phyloP scores from a whole-genome alignment of 345 rosid genomes.

The Litchi chinensis region DNA sequence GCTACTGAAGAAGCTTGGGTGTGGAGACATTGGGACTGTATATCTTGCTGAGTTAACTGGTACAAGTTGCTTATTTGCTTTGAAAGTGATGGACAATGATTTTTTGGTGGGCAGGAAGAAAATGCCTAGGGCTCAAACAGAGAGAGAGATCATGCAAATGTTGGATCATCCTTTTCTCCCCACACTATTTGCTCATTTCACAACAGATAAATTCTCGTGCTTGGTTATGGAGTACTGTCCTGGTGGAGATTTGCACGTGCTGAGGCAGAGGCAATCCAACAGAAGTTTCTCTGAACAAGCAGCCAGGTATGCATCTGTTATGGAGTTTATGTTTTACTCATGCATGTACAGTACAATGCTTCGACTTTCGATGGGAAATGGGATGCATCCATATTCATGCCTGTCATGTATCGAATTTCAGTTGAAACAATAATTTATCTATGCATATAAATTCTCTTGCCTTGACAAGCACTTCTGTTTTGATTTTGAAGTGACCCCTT shows the following conservation, averaged over 20 bases:
- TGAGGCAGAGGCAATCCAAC: conserved; percentile 68
- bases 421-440: too few relatives aligned
- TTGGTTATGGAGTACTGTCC: conserved; percentile 86
- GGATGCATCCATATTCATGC: background rate
- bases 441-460: background rate
- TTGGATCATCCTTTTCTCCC: conserved; percentile 89
- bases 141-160: conserved; percentile 76
- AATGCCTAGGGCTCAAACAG: conserved; percentile 71
- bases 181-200: conserved; percentile 64
- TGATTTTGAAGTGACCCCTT: background rate
- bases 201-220: conserved; percentile 66
- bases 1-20: conserved; percentile 68
- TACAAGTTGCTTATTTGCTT: conserved; percentile 62
- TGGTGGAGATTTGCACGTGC: conserved; percentile 78
- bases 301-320: conserved; percentile 44
- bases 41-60: conserved; percentile 71
- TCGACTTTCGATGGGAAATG: background rate
- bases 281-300: conserved; percentile 74
- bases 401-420: background rate
- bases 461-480: background rate
- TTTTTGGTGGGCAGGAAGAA: conserved; percentile 68
- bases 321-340: conserved; percentile 13
- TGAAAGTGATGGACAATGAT: conserved; percentile 78
- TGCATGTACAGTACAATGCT: background rate
- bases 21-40: conserved; percentile 77